A percentile compares a stretch with the other conserved stretches of the same genome.
Evolutionary conservation across 108 stramenopile genomes (phyloP).

Genomic region (Skeletonema grethae): DNA sequence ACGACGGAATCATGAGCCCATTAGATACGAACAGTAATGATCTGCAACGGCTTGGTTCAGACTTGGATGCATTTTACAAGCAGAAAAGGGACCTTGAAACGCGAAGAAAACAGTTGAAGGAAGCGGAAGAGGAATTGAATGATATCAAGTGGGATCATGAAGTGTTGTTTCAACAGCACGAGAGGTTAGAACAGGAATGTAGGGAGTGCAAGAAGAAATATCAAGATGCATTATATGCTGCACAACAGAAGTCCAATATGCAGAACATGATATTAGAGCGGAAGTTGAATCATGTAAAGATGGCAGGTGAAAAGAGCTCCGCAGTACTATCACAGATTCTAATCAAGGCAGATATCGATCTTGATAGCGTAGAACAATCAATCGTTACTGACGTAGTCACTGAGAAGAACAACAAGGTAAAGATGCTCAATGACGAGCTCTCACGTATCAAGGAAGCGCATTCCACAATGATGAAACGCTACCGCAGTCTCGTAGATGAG

Average conservation of each 20-base stretch:
- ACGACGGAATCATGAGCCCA: slow-evolving; percentile 29
- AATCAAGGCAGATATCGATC: slow-evolving; percentile 65
- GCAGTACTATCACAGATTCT: slow-evolving; percentile 73
- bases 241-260: slow-evolving; percentile 77
- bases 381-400: slow-evolving; percentile 31
- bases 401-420: slow-evolving; percentile 21
- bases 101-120: slow-evolving; percentile 24
- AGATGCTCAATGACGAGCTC: slow-evolving; percentile 24
- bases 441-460: slow-evolving; percentile 25
- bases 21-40: slow-evolving; percentile 20
- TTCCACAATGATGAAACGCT: slow-evolving; percentile 16
- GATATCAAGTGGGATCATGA: slow-evolving; percentile 48
- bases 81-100: slow-evolving; percentile 33
- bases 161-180: slow-evolving; percentile 43
- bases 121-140: slow-evolving; percentile 36
- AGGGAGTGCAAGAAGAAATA: slow-evolving; percentile 23
- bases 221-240: slow-evolving; percentile 51
- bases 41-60: slow-evolving; percentile 17
- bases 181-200: slow-evolving; percentile 28
- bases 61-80: slow-evolving; percentile 16
- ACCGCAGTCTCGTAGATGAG: slow-evolving; percentile 11
- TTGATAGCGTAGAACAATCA: slow-evolving; percentile 31
- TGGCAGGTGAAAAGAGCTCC: slow-evolving; percentile 56
- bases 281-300: slow-evolving; percentile 53
- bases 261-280: slow-evolving; percentile 76